Evolutionary conservation across 2,329 filamentous ascomycete genomes (phyloP).

Genomic region (Colletotrichum spinosum): DNA sequence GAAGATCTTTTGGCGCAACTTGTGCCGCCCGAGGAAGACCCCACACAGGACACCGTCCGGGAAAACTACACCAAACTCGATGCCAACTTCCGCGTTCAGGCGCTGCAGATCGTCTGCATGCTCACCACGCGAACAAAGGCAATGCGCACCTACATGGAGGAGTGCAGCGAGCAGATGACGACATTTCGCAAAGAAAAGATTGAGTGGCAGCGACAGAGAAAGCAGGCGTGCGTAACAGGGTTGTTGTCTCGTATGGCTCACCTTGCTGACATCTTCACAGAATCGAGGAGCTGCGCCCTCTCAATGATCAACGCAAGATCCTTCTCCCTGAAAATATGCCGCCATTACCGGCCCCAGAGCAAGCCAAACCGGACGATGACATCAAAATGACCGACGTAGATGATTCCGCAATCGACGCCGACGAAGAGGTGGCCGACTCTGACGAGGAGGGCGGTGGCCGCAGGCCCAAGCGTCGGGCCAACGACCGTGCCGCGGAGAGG

Average conservation of each 20-base stretch:
- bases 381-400: constrained; percentile 73
- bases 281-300: constrained; percentile 75
- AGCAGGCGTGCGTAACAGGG: constrained; percentile 65
- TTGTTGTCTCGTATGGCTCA: background rate
- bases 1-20: constrained; percentile 84
- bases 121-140: constrained; percentile 88
- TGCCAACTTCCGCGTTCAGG: constrained; percentile 83
- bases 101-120: constrained; percentile 87
- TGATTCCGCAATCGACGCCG: constrained; percentile 68
- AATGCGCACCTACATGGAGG: constrained; percentile 88
- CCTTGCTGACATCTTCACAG: constrained; percentile 55
- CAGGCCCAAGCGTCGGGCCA: constrained; percentile 68
- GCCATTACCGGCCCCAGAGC: constrained; percentile 67
- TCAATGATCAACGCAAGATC: constrained; percentile 80
- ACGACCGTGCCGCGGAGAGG: constrained; percentile 77
- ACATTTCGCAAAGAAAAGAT: constrained; percentile 95
- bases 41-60: constrained; percentile 79
- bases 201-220: constrained; percentile 84
- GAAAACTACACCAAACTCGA: constrained; percentile 81
- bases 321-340: constrained; percentile 79
- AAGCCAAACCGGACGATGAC: constrained; percentile 64
- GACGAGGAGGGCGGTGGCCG: constrained; percentile 73
- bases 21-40: constrained; percentile 81
- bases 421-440: constrained; percentile 72
- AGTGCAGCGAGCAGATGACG: constrained; percentile 95